These are phyloP conservation scores for Pleurotus djamor DNA, from an alignment of 768 basidiomycete genomes.

Conservation along the genomic window DNA sequence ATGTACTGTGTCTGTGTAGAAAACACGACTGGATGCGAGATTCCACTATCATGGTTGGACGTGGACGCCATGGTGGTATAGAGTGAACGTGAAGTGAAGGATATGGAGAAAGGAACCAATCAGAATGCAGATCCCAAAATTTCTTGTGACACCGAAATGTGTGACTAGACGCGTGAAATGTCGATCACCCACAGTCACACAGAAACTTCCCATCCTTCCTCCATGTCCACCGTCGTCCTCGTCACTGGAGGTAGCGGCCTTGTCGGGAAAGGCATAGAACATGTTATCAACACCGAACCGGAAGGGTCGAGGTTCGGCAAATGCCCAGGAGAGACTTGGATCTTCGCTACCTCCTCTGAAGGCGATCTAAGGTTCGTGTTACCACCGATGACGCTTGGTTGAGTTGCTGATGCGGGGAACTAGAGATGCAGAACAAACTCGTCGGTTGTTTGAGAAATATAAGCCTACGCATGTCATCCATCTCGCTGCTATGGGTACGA, in stretches of 20 bases:
- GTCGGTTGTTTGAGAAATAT: constrained; percentile 82
- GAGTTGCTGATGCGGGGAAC: constrained; percentile 5
- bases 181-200: background rate
- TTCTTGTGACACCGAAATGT: background rate
- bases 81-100: background rate
- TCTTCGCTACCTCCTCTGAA: constrained; percentile 77
- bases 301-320: constrained; percentile 79
- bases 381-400: background rate
- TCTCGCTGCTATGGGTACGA: constrained; percentile 87
- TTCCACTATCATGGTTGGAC: constrained; percentile 9
- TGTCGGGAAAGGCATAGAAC: constrained; percentile 81
- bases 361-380: constrained; percentile 74
- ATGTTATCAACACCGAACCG: constrained; percentile 77
- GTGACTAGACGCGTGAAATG: background rate
- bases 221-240: constrained; percentile 49
- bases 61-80: constrained; percentile 11
- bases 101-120: background rate
- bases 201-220: background rate
- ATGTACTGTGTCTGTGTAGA: constrained; percentile 72
- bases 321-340: constrained; percentile 76
- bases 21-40: constrained; percentile 63
- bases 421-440: constrained; percentile 71
- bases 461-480: constrained; percentile 97
- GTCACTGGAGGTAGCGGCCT: constrained; percentile 87
- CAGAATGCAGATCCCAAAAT: background rate